A percentile compares a stretch with the other conserved stretches of the same genome.
Evolutionary conservation across 2,329 filamentous ascomycete genomes (phyloP).

Genomic region (Pestalotiopsis sp.): DNA sequence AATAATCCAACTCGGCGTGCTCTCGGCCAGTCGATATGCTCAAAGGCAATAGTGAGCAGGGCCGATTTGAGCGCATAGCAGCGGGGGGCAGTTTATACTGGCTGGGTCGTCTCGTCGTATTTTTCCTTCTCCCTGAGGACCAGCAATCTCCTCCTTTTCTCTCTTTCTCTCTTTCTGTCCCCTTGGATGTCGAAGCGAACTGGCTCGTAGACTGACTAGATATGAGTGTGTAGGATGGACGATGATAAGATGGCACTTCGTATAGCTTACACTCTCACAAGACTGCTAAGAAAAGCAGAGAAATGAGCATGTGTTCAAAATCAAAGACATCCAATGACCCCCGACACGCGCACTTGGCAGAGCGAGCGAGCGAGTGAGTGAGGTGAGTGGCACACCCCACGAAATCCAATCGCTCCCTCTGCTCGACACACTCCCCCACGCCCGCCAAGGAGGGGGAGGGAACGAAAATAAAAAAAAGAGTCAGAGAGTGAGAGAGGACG

Average conservation of each 20-base stretch:
- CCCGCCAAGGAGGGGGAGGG: background rate
- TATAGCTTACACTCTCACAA: background rate
- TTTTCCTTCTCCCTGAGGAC: background rate
- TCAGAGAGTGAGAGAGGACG: background rate
- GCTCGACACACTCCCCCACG: slow-evolving; percentile 3
- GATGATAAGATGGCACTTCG: background rate
- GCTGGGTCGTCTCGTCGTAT: background rate
- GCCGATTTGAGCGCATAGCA: background rate
- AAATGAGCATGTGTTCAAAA: slow-evolving; percentile 9
- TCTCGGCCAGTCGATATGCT: background rate
- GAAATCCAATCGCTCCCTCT: background rate
- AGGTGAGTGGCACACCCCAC: background rate
- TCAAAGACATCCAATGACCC: slow-evolving; percentile 7
- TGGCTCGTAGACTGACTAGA: background rate
- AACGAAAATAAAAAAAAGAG: background rate
- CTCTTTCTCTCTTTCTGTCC: background rate
- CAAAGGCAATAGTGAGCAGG: background rate
- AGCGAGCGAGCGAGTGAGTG: no score
- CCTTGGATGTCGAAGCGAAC: background rate
- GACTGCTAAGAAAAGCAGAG: background rate
- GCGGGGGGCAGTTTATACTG: background rate
- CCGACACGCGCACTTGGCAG: slow-evolving; percentile 8
- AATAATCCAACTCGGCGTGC: background rate
- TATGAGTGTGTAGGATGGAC: background rate
- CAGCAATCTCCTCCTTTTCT: background rate